phyloP scores from a whole-genome alignment of 345 rosid genomes.

The Mangifera indica region DNA sequence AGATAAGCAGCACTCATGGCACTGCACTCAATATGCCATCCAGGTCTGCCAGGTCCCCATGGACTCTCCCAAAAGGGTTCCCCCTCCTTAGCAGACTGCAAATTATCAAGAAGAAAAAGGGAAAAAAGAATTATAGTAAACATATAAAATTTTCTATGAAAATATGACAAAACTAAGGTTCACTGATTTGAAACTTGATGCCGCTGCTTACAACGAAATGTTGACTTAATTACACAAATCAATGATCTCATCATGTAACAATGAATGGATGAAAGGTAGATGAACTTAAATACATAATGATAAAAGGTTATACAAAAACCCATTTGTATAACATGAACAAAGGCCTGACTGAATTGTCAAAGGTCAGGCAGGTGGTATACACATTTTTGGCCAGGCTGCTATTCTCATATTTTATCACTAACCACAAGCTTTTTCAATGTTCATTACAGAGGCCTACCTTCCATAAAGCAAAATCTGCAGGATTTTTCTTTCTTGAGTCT shows the following conservation, averaged over 20 bases:
- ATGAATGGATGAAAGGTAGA: neutral
- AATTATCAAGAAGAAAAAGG: neutral
- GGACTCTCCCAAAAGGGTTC: constrained; percentile 98
- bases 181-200: neutral
- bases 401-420: constrained; percentile 2
- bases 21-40: constrained; percentile 98
- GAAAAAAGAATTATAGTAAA: neutral
- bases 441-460: constrained; percentile 43
- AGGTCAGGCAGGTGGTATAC: neutral
- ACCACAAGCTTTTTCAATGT: neutral
- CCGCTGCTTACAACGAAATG: neutral
- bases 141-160: neutral
- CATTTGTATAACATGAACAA: neutral
- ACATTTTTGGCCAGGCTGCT: neutral
- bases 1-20: constrained; percentile 95
- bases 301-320: neutral
- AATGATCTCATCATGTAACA: neutral
- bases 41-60: constrained; percentile 98
- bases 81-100: constrained; percentile 81
- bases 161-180: neutral
- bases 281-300: neutral
- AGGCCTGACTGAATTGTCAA: neutral
- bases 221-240: neutral
- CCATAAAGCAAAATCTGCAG: constrained; percentile 97
- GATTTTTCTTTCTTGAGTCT: constrained; percentile 82